Evolutionary conservation across 2,329 filamentous ascomycete species (phyloP), one percentile per base, ranked within the genome.

Genomic region (Mycogone perniciosa): DNA sequence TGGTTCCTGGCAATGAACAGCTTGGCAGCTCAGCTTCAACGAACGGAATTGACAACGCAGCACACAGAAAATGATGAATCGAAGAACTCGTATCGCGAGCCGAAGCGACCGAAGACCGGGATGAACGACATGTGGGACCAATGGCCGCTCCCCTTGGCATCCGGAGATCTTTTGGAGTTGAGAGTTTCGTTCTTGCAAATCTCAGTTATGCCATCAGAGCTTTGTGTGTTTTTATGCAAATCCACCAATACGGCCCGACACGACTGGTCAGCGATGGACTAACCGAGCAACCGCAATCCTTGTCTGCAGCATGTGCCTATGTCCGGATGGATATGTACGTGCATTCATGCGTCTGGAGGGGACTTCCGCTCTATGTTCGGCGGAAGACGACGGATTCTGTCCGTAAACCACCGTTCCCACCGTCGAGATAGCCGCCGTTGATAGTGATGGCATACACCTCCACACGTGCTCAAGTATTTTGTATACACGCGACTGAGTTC

Each of bases 241-340:
- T 20, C 20, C 20, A 20, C 20, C 20, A 20, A 20, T 20, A 20
- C 20, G 20, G 11, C 7, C 33, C 33, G 33, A 35, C 7, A 11
- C 11, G 33, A 7, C 7, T 11, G 7, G 33, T 11, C 33, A 11
- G n/a, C n/a, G n/a, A 35, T 41, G 37, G 41, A 30, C n/a, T 52
- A 52, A 43, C 50, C 44, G 44, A 48, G 40, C 44, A 39, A 40
- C 33, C 29, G 44, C 40, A 39, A 48, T 48, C 40, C 40, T 48
- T 40, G 50, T 34, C 35, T 11, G 34, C 13, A 35, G 44, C 31
- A 31, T 43, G 31, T 8, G 37, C 26, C 20, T 20, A 20, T 20
- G 20, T 20, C 20, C 20, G 20, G 20, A 20, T 20, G 20, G 20
- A 20, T 20, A 20, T 20, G 20, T 20, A 20, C 20, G 20, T 20